Conservation (phyloP, 345 rosid genomes). For the Eucalyptus pauciflora region DNA sequence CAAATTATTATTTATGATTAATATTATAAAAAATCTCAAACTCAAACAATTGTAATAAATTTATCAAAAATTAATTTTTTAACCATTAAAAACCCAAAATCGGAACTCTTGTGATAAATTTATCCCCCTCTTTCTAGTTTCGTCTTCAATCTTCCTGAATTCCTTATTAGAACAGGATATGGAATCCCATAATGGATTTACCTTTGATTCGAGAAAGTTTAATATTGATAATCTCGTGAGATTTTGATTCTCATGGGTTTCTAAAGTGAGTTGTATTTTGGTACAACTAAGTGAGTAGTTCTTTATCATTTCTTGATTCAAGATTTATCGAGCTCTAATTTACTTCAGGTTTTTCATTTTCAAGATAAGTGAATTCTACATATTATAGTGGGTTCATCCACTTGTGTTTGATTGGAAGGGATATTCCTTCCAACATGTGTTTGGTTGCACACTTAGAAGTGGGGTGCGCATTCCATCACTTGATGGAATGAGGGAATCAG, state of each 20-base stretch:
- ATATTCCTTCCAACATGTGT: not conserved
- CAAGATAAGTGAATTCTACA: no score
- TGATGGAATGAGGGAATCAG: not conserved
- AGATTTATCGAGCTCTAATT: no score
- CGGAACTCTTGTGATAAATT: rapidly evolving
- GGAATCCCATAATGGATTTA: no score
- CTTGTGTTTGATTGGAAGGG: not conserved
- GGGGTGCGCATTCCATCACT: not conserved
- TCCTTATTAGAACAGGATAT: no score
- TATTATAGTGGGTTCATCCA: not conserved
- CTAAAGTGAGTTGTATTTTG: not conserved
- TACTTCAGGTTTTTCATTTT: not conserved
- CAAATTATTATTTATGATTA: not conserved
- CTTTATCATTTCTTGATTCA: not conserved
- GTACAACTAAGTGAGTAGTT: not conserved
- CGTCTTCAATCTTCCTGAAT: no score
- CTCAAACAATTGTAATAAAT: no score
- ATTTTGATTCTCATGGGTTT: not conserved
- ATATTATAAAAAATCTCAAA: no score
- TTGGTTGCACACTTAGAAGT: not conserved
- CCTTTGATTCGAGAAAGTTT: not conserved
- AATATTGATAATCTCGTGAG: not conserved
- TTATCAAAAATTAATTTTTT: no score
- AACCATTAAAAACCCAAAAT: no score
- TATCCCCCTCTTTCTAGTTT: no score